Conservation (phyloP, 371 early-diverging fungal genomes). For the Caulochytrium protostelioides region DNA sequence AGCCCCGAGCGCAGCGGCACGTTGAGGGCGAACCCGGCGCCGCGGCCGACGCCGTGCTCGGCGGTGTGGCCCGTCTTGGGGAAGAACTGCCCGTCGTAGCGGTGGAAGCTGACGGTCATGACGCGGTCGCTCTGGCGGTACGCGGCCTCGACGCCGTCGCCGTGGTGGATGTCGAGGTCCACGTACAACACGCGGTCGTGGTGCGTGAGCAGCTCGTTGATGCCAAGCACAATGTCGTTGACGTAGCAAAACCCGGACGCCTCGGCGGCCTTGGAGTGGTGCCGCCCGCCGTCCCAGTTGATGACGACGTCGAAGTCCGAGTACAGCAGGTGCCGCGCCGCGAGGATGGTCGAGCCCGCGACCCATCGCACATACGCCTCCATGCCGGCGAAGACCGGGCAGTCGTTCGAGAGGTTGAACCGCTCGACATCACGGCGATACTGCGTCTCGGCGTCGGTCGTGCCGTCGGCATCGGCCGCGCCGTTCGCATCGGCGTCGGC, state of each 20-base stretch:
- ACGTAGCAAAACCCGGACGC: slow-evolving; percentile 83
- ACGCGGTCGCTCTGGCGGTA: slow-evolving; percentile 54
- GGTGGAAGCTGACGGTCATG: slow-evolving; percentile 68
- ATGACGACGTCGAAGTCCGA: slow-evolving; percentile 44
- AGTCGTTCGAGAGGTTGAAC: slow-evolving; percentile 38
- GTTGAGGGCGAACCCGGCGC: slow-evolving; percentile 50
- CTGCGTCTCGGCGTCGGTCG: slow-evolving; percentile 14
- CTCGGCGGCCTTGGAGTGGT: slow-evolving; percentile 48
- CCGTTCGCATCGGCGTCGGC: slow-evolving; percentile 8
- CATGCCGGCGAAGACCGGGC: slow-evolving; percentile 43
- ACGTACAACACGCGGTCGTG: slow-evolving; percentile 55
- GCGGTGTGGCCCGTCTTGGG: slow-evolving; percentile 44
- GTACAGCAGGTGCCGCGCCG: slow-evolving; percentile 33
- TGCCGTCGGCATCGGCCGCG: slow-evolving; percentile 8
- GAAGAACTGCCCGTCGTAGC: slow-evolving; percentile 54
- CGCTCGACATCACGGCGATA: slow-evolving; percentile 29
- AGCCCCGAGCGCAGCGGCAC: slow-evolving; percentile 56
- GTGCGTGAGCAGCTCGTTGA: slow-evolving; percentile 37
- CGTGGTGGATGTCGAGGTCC: slow-evolving; percentile 82
- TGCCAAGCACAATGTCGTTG: slow-evolving; percentile 79
- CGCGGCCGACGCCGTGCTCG: slow-evolving; percentile 37
- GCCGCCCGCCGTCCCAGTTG: slow-evolving; percentile 78
- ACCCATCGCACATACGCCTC: slow-evolving; percentile 27
- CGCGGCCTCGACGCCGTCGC: slow-evolving; percentile 80
- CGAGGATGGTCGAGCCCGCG: slow-evolving; percentile 49